A percentile compares a stretch with the other conserved stretches of the same genome.
These are phyloP conservation scores for Gamsiella multidivaricata DNA, from an alignment of 192 early-diverging fungal species.

Conservation along the genomic window DNA sequence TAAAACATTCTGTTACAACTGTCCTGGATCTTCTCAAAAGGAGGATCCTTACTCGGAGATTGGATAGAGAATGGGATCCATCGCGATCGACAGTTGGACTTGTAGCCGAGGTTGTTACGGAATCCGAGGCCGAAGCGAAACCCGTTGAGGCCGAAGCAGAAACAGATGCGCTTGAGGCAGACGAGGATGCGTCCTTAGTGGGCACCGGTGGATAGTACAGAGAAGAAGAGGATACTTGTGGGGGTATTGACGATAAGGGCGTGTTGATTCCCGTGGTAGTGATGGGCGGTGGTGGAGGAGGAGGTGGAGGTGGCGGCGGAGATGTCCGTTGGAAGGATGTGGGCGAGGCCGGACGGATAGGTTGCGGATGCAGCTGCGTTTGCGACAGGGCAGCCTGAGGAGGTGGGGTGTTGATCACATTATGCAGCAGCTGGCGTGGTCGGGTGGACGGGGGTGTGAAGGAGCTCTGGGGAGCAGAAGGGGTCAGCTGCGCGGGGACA, in stretches of 20 bases:
- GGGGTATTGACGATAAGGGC: slow-evolving; percentile 14
- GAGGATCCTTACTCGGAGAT: slow-evolving; percentile 28
- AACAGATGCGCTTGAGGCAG: slow-evolving; percentile 2
- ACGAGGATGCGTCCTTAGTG: slow-evolving; percentile 1
- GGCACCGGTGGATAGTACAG: slow-evolving; percentile 39
- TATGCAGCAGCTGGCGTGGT: slow-evolving; percentile 47
- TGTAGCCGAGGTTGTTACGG: background rate
- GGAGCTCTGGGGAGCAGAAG: slow-evolving; percentile 23
- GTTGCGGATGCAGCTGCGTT: slow-evolving; percentile 44
- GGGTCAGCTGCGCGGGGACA: slow-evolving; percentile 16
- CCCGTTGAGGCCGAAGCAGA: background rate
- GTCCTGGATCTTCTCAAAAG: too few species aligned
- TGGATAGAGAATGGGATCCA: slow-evolving; percentile 9
- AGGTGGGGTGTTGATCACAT: slow-evolving; percentile 54
- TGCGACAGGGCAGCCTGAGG: slow-evolving; percentile 21
- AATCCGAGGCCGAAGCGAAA: slow-evolving; percentile 3
- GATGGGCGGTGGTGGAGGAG: slow-evolving; percentile 47
- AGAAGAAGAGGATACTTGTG: slow-evolving; percentile 9
- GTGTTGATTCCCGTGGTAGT: slow-evolving; percentile 37
- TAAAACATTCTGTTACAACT: too few species aligned
- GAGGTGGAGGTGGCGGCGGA: slow-evolving; percentile 18
- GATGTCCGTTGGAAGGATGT: slow-evolving; percentile 8
- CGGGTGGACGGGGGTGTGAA: slow-evolving; percentile 51
- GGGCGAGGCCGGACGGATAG: slow-evolving; percentile 21
- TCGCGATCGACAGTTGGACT: slow-evolving; percentile 44